These are phyloP conservation scores for Xylaria sp. DNA, from an alignment of 495 filamentous ascomycete genomes.

Conservation along the genomic window DNA sequence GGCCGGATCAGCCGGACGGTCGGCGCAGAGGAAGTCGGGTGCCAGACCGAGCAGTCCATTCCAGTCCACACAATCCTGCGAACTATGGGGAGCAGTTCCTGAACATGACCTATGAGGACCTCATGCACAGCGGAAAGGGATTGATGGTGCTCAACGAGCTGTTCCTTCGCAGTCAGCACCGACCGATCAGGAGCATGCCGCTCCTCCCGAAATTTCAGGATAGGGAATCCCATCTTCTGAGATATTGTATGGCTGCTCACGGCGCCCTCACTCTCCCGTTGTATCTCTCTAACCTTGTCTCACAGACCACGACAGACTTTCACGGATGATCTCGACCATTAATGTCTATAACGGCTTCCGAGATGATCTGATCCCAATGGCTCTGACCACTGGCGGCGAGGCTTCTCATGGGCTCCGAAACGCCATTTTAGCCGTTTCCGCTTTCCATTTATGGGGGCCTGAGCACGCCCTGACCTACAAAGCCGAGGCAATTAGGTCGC, in stretches of 20 bases:
- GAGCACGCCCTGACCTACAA: slow-evolving; percentile 44
- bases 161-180: slow-evolving; percentile 33
- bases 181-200: slow-evolving; percentile 35
- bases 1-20: slow-evolving; percentile 47
- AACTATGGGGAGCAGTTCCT: slow-evolving; percentile 43
- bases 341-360: slow-evolving; percentile 45
- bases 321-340: slow-evolving; percentile 48
- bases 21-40: slow-evolving; percentile 41
- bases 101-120: slow-evolving; percentile 41
- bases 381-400: slow-evolving; percentile 32
- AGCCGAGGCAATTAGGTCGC: slow-evolving; percentile 41
- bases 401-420: slow-evolving; percentile 44
- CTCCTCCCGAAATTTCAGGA: slow-evolving; percentile 38
- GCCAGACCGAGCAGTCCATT: slow-evolving; percentile 38
- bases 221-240: slow-evolving; percentile 40
- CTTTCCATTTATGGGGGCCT: slow-evolving; percentile 43
- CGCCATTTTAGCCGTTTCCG: slow-evolving; percentile 45
- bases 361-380: slow-evolving; percentile 45
- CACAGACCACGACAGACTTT: slow-evolving; percentile 39
- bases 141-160: slow-evolving; percentile 36
- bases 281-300: slow-evolving; percentile 22
- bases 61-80: slow-evolving; percentile 35
- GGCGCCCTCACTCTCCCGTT: no score
- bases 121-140: slow-evolving; percentile 39
- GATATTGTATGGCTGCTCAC: slow-evolving; percentile 36